A percentile compares a stretch with the other conserved stretches of the same genome.
These are phyloP conservation scores for Simplicillium aogashimaense DNA, from an alignment of 2,329 filamentous ascomycete genomes.

Conservation along the genomic window DNA sequence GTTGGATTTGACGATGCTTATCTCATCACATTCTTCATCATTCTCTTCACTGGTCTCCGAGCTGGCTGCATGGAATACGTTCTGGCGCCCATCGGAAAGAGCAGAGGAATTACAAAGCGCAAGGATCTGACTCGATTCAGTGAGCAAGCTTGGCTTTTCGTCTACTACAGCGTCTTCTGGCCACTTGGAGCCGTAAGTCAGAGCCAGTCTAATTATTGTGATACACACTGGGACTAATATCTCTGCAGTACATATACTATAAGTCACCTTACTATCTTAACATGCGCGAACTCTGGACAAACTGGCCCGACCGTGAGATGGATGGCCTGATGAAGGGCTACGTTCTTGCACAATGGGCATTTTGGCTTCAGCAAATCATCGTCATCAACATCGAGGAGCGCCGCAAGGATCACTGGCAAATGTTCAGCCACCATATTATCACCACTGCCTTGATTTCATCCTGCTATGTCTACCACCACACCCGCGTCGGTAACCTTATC, in stretches of 20 bases:
- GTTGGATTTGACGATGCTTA: conserved; percentile 72
- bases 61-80: conserved; percentile 82
- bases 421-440: conserved; percentile 90
- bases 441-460: conserved; percentile 72
- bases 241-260: conserved; percentile 63
- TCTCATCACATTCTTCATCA: conserved; percentile 67
- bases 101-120: conserved; percentile 60
- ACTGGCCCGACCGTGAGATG: conserved; percentile 74
- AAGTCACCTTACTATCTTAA: conserved; percentile 71
- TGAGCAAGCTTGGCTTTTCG: conserved; percentile 84
- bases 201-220: neutral
- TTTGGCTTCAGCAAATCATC: conserved; percentile 89
- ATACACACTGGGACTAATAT: conserved; percentile 6
- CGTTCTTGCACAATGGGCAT: conserved; percentile 80
- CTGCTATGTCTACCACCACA: conserved; percentile 81
- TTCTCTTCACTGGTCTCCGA: conserved; percentile 79
- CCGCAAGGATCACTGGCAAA: conserved; percentile 91
- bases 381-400: conserved; percentile 92
- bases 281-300: conserved; percentile 68
- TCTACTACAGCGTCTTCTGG: conserved; percentile 81
- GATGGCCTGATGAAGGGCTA: conserved; percentile 74
- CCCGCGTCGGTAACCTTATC: conserved; percentile 79
- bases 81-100: conserved; percentile 65
- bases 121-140: conserved; percentile 79
- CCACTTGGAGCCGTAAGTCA: conserved; percentile 66